These are phyloP conservation scores for Tetrastigma voinierianum DNA, from an alignment of 164 flowering plant species.

Conservation along the genomic window DNA sequence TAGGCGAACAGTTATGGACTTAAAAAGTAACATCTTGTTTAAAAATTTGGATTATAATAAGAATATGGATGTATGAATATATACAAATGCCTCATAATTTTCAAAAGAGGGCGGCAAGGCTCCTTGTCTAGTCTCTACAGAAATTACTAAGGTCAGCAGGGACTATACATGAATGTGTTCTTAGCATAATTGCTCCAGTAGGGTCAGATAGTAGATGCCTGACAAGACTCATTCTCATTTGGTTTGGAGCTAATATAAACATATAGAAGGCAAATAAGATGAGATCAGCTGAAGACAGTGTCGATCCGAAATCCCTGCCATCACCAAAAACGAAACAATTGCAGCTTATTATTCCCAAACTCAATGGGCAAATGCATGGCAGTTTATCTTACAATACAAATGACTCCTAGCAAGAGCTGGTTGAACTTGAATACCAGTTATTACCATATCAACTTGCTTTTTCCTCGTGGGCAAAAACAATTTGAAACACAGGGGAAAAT, in stretches of 20 bases:
- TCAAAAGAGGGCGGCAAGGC: not conserved
- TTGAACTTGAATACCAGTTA: too few relatives aligned
- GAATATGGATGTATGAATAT: not conserved
- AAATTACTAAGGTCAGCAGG: not conserved
- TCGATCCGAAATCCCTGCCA: slow-evolving; percentile 95
- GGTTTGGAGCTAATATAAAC: slow-evolving; percentile 87
- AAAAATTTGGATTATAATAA: not conserved
- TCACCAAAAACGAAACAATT: slow-evolving; percentile 51
- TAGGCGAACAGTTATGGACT: too few relatives aligned
- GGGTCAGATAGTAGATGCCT: slow-evolving; percentile 90
- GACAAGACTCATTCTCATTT: slow-evolving; percentile 72
- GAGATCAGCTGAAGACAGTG: slow-evolving; percentile 79
- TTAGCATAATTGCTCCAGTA: slow-evolving; percentile 81
- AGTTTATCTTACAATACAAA: not conserved
- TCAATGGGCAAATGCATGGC: not conserved
- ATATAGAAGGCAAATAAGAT: slow-evolving; percentile 82
- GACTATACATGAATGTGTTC: slow-evolving; percentile 65
- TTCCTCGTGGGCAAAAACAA: too few relatives aligned
- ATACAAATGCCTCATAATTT: not conserved
- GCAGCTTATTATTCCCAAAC: not conserved
- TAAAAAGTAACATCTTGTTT: not conserved
- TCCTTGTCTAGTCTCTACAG: not conserved
- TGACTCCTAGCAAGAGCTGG: too few relatives aligned
- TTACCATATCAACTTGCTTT: too few relatives aligned
- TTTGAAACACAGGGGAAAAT: too few relatives aligned